Evolutionary conservation across 192 early-diverging fungal genomes (phyloP).

Genomic region (Phycomyces nitens): DNA sequence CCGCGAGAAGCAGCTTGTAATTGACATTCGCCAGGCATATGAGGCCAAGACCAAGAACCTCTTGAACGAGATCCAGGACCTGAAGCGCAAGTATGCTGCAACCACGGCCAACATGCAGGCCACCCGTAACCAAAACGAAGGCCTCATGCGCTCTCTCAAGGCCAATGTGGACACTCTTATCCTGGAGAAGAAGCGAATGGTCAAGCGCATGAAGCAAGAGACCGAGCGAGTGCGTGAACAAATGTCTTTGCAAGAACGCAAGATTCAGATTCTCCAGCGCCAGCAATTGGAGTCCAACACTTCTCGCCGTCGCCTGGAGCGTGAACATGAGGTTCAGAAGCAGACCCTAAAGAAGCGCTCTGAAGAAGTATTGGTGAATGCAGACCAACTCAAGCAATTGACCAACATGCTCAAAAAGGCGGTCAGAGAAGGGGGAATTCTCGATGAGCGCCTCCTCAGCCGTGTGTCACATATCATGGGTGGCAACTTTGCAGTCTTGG

Average conservation of each 20-base stretch:
- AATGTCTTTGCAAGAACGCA: constrained; percentile 50
- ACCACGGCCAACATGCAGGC: constrained; percentile 47
- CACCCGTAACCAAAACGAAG: constrained; percentile 53
- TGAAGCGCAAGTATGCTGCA: constrained; percentile 54
- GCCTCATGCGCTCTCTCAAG: constrained; percentile 56
- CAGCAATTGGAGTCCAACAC: constrained; percentile 51
- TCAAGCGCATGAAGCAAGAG: constrained; percentile 72
- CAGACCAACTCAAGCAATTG: constrained; percentile 43
- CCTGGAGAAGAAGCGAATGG: constrained; percentile 70
- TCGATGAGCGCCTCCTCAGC: constrained; percentile 28
- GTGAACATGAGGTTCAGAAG: constrained; percentile 50
- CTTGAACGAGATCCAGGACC: constrained; percentile 47
- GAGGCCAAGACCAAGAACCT: constrained; percentile 57
- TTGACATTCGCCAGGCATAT: constrained; percentile 50
- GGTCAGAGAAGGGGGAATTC: constrained; percentile 31
- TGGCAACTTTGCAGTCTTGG: constrained; percentile 35
- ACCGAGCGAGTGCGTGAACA: constrained; percentile 57
- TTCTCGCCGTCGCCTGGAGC: constrained; percentile 50
- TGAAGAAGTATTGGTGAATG: constrained; percentile 45
- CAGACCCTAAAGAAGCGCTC: constrained; percentile 54
- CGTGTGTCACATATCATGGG: constrained; percentile 32
- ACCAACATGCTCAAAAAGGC: constrained; percentile 47
- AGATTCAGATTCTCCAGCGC: constrained; percentile 55
- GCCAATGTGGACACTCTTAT: constrained; percentile 69
- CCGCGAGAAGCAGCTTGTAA: constrained; percentile 34